Conservation (phyloP, 176 grass and related monocot species). For the Eleusine coracana region DNA sequence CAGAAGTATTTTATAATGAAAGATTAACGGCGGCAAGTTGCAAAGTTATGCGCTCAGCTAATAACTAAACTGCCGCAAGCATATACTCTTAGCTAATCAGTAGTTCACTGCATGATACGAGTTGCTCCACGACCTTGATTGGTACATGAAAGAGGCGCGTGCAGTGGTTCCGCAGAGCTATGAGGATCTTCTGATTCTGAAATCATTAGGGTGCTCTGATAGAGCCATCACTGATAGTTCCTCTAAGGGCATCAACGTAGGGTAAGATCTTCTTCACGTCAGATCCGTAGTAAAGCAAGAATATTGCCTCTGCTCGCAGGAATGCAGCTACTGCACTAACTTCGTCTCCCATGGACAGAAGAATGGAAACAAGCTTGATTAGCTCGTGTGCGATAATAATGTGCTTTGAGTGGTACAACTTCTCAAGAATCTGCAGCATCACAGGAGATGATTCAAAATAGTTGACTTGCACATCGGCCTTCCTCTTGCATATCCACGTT, state of each 20-base stretch:
- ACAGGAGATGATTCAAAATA: constrained; percentile 20
- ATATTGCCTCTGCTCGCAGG: constrained; percentile 56
- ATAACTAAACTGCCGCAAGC: not conserved
- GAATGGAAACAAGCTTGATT: constrained; percentile 75
- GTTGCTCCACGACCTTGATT: not conserved
- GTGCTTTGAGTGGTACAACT: constrained; percentile 76
- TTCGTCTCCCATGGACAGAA: constrained; percentile 53
- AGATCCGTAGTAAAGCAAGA: constrained; percentile 77
- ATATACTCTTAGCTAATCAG: not conserved
- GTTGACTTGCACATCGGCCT: not conserved
- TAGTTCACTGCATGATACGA: not conserved
- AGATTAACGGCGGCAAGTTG: not conserved
- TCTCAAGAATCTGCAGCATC: constrained; percentile 69
- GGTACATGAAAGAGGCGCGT: not conserved
- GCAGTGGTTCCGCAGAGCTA: not conserved
- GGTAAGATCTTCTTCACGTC: constrained; percentile 62
- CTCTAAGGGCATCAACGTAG: constrained; percentile 56
- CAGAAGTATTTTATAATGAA: not conserved
- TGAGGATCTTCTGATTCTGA: not conserved
- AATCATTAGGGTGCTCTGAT: not conserved
- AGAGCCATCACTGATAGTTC: constrained; percentile 21
- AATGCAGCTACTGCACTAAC: constrained; percentile 38
- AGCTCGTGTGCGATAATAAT: constrained; percentile 79
- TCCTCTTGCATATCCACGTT: constrained; percentile 4
- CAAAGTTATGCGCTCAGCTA: not conserved